Evolutionary conservation across 768 basidiomycete species (phyloP).

Genomic region (Lentinus brumalis): DNA sequence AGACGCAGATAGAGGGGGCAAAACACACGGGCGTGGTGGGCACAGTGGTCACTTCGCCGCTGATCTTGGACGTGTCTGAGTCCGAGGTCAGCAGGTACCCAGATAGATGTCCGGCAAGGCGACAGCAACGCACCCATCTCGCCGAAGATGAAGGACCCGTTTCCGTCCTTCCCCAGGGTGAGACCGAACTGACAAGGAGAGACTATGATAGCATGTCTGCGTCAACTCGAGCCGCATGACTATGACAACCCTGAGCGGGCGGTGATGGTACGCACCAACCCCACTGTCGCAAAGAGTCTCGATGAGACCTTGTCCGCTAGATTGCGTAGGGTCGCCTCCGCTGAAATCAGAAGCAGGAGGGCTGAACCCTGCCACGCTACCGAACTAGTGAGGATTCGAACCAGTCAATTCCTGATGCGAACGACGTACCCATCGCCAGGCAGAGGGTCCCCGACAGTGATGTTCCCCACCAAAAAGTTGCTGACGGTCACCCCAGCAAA

Average conservation of each 20-base stretch:
- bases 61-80: conserved; percentile 9
- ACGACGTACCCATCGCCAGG: conserved; percentile 10
- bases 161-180: background rate
- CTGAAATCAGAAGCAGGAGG: conserved; percentile 10
- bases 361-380: conserved; percentile 12
- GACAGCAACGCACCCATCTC: background rate
- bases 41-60: conserved; percentile 1
- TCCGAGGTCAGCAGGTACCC: background rate
- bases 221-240: background rate
- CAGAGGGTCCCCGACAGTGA: conserved; percentile 13
- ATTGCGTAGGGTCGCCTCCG: conserved; percentile 1
- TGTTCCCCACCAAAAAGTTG: conserved; percentile 16
- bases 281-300: conserved; percentile 9
- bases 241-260: too few relatives aligned
- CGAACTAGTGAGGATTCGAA: background rate
- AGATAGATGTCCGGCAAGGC: background rate
- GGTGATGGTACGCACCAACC: background rate
- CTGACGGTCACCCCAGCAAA: conserved; percentile 8
- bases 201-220: background rate
- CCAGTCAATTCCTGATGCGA: background rate
- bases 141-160: conserved; percentile 6
- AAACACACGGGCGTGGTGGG: background rate
- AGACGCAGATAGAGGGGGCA: background rate
- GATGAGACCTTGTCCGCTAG: conserved; percentile 1
- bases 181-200: conserved; percentile 14